Percentiles rank a stretch among this genome's conserved stretches.
phyloP scores from a whole-genome alignment of 2,329 filamentous ascomycete species.

The Fusarium tuaranense region DNA sequence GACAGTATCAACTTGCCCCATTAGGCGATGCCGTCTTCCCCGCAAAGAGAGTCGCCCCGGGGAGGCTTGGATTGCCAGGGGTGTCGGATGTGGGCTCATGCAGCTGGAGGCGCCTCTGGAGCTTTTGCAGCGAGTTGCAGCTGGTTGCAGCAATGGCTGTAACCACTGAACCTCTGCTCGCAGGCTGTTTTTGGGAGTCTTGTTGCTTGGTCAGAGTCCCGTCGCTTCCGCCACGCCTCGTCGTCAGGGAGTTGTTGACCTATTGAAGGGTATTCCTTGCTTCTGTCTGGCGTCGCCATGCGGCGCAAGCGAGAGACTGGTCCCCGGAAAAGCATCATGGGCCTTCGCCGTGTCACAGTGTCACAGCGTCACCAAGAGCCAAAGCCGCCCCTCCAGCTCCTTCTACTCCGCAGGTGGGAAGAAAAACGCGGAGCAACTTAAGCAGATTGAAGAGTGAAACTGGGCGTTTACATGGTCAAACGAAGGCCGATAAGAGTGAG shows the following conservation, averaged over 20 bases:
- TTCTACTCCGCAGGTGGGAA: not conserved
- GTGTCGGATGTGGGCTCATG: conserved; percentile 2
- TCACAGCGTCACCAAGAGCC: conserved; percentile 36
- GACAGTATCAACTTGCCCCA: conserved; percentile 34
- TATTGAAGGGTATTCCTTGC: not conserved
- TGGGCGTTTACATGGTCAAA: not conserved
- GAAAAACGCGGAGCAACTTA: not conserved
- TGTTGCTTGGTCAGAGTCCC: not conserved
- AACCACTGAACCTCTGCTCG: not conserved
- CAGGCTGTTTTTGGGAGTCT: not conserved
- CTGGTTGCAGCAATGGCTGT: conserved; percentile 13
- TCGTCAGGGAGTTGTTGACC: not conserved
- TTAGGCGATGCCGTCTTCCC: conserved; percentile 28
- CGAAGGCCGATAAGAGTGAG: not conserved
- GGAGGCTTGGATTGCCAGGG: conserved; percentile 1
- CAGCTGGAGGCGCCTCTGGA: not conserved
- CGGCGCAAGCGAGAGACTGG: not conserved
- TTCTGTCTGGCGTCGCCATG: not conserved
- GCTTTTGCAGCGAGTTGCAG: conserved; percentile 19
- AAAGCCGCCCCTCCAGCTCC: conserved; percentile 19
- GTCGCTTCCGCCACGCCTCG: not conserved
- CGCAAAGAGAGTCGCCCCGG: conserved; percentile 29
- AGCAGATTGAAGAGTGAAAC: not conserved
- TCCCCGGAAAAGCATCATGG: conserved; percentile 20
- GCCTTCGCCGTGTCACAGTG: conserved; percentile 19